These are phyloP conservation scores for Hydrangea macrophylla DNA, from an alignment of 148 eudicot species.

Conservation along the genomic window DNA sequence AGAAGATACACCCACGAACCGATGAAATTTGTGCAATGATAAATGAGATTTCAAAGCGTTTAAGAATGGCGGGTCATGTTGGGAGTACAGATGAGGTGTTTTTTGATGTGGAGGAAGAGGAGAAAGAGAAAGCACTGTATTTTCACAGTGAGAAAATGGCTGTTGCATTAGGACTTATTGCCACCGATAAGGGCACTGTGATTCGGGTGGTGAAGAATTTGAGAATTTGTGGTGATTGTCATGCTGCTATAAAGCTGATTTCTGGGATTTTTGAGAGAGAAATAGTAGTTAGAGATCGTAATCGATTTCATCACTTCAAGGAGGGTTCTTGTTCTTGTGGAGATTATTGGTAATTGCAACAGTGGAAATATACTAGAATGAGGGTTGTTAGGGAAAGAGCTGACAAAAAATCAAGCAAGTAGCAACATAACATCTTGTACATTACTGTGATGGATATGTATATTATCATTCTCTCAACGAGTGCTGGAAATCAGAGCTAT, in stretches of 20 bases:
- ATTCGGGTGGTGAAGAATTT: conserved; percentile 27
- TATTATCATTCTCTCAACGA: no score
- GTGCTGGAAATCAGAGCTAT: no score
- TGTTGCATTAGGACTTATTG: conserved; percentile 27
- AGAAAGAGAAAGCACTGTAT: conserved; percentile 24
- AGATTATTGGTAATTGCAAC: conserved; percentile 22
- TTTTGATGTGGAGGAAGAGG: conserved; percentile 30
- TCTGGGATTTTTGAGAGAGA: conserved; percentile 15
- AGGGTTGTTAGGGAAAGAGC: no score
- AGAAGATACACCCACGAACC: conserved; percentile 20
- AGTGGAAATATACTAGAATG: neutral
- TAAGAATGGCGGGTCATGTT: conserved; percentile 22
- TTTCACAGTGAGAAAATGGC: conserved; percentile 29
- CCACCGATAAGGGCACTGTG: conserved; percentile 8
- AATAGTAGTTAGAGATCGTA: conserved; percentile 25
- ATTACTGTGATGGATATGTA: no score
- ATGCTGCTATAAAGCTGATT: conserved; percentile 24
- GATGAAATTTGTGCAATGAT: conserved; percentile 19
- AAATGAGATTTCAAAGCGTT: conserved; percentile 19
- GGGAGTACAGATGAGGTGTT: conserved; percentile 23
- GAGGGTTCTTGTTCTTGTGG: conserved; percentile 27
- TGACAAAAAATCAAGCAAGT: no score
- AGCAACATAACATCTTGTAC: no score
- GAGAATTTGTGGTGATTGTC: conserved; percentile 24
- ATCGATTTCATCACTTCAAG: conserved; percentile 28